Evolutionary conservation across 495 filamentous ascomycete genomes (phyloP).

Genomic region (Aspergillus diversus): DNA sequence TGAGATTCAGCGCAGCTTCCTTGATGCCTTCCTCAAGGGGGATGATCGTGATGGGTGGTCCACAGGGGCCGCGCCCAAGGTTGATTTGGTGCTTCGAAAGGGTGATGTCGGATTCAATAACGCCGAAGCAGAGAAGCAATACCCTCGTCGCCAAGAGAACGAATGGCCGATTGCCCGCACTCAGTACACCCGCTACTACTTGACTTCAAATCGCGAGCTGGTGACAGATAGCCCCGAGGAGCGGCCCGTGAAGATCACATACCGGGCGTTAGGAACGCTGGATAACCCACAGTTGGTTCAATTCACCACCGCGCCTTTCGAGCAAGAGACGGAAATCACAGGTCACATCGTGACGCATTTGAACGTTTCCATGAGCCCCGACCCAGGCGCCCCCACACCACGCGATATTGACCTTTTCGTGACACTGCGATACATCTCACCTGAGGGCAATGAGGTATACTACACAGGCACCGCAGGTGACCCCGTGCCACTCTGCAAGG

Average conservation of each 20-base stretch:
- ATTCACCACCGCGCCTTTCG: conserved; percentile 59
- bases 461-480: conserved; percentile 65
- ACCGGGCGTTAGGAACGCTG: conserved; percentile 57
- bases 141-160: conserved; percentile 53
- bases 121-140: conserved; percentile 56
- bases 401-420: conserved; percentile 69
- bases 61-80: conserved; percentile 57
- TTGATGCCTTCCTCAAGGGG: conserved; percentile 69
- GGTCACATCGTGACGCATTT: conserved; percentile 67
- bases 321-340: conserved; percentile 64
- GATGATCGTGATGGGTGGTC: conserved; percentile 64
- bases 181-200: conserved; percentile 59
- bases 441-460: conserved; percentile 59
- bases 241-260: conserved; percentile 44
- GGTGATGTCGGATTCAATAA: conserved; percentile 67
- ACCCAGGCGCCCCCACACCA: conserved; percentile 32
- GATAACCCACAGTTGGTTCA: conserved; percentile 49
- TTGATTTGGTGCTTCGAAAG: conserved; percentile 61
- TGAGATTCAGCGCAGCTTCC: conserved; percentile 64
- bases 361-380: conserved; percentile 57
- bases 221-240: conserved; percentile 14
- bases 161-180: conserved; percentile 69
- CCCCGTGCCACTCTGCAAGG: conserved; percentile 43
- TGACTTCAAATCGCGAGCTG: conserved; percentile 46
- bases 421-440: conserved; percentile 60